Base-by-base conservation (phyloP, 768 basidiomycete species). In the Suillus hirtellus region DNA sequence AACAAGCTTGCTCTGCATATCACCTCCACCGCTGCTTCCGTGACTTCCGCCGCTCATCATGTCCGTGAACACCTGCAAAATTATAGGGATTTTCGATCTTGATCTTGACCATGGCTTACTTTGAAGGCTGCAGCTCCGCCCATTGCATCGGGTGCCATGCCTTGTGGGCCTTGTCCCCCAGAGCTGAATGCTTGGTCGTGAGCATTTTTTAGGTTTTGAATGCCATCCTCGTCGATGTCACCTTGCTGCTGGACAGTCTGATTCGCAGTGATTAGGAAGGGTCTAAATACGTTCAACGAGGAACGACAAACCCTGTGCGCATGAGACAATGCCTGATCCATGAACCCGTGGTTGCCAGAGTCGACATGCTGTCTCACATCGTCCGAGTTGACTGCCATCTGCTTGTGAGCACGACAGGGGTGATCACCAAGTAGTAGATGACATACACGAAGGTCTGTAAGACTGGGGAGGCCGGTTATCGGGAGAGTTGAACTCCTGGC, bases 41-140 rank as follows among this genome's bases (percentile, higher is more conserved):
- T 71, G 58, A 7, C 67, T 21, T 37, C 76, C 84, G 88, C 54
- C 38, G 5, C 37, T 58, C 40, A 58, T 27, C 56, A 58, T 58
- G 11, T 58, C 56, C 6, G 56, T 38, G 78, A 90, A 91, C 67
- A 80, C 70, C 77, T 92, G 88, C 63, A 93, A 72, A 8, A 81
- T 12, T 31, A 9, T 42, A 6, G 27, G 17, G 10, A 15, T 17
- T 27, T 24, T 9, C 24, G 19, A 40, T 24, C 1, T 24, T 7
- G 3, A 42, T n/a, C 2, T 35, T 12, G 12, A 35, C 31, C 19
- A 11, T 42, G 21, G 65, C 75, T 62, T 63, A 86, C 89, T 81
- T 91, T 83, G 66, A 92, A 65, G 15, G 93, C 93, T 21, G 93
- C 93, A 31, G 93, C 93, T 63, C 88, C 82, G 21, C 92, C 92